phyloP scores from a whole-genome alignment of 2,329 filamentous ascomycete species.

The Alternaria burnsii region DNA sequence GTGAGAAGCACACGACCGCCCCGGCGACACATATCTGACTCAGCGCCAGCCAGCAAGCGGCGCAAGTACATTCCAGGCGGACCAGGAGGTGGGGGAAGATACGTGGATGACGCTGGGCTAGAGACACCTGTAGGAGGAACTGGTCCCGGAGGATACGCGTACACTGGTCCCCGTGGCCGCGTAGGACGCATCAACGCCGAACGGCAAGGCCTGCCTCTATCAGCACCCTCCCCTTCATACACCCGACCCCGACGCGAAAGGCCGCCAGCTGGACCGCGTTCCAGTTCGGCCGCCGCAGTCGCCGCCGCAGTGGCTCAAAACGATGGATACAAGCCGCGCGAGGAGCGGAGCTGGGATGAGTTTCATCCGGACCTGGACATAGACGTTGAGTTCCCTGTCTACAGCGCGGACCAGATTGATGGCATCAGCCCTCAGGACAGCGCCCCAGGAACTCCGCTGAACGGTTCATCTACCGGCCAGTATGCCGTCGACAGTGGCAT shows the following conservation, averaged over 20 bases:
- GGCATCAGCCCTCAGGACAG: constrained; percentile 63
- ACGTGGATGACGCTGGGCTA: constrained; percentile 75
- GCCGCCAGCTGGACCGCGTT: constrained; percentile 68
- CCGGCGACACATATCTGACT: constrained; percentile 48
- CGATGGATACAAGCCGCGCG: constrained; percentile 95
- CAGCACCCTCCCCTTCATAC: constrained; percentile 58
- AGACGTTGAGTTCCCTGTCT: constrained; percentile 79
- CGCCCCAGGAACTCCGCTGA: constrained; percentile 57
- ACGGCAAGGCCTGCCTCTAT: constrained; percentile 50
- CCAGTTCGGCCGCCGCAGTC: constrained; percentile 86
- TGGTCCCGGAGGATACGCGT: constrained; percentile 59
- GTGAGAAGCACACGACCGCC: constrained; percentile 46
- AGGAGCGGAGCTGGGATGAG: constrained; percentile 97
- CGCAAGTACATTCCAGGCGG: constrained; percentile 82
- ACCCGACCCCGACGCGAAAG: constrained; percentile 50
- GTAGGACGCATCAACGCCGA: constrained; percentile 61
- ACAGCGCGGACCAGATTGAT: constrained; percentile 85
- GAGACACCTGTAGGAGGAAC: constrained; percentile 65
- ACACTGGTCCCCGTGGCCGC: constrained; percentile 63
- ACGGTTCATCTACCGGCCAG: constrained; percentile 38
- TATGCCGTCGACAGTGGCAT: constrained; percentile 47
- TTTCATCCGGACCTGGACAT: constrained; percentile 97
- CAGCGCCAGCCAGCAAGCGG: constrained; percentile 56
- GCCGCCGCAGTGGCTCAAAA: constrained; percentile 88
- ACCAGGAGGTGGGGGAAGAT: constrained; percentile 84